These are phyloP conservation scores for Ambrosia artemisiifolia DNA, from an alignment of 129 eudicot species.

Conservation along the genomic window DNA sequence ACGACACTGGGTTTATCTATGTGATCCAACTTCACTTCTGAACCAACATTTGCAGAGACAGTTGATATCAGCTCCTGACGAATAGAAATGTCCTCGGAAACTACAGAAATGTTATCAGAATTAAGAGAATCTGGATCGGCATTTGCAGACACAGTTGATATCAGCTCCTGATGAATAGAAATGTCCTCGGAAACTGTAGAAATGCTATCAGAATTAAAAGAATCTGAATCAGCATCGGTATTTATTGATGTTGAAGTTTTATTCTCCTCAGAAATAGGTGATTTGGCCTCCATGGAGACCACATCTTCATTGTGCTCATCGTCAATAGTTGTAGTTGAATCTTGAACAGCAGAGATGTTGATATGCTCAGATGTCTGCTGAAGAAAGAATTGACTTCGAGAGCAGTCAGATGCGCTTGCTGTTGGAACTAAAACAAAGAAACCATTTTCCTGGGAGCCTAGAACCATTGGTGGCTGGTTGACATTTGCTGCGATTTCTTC, in stretches of 20 bases:
- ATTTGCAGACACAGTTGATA: conserved; percentile 8
- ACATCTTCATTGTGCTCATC: neutral
- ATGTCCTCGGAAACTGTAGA: conserved; percentile 3
- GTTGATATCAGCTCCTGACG: conserved; percentile 22
- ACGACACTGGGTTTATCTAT: conserved; percentile 14
- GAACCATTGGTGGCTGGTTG: conserved; percentile 4
- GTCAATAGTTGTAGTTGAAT: conserved; percentile 17
- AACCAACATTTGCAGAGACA: conserved; percentile 4
- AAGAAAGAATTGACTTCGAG: conserved; percentile 30
- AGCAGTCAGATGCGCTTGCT: conserved; percentile 21
- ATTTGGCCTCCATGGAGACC: conserved; percentile 14
- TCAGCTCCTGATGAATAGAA: conserved; percentile 20
- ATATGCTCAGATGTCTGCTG: conserved; percentile 25
- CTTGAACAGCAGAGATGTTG: conserved; percentile 17
- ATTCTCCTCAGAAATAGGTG: conserved; percentile 23
- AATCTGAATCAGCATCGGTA: conserved; percentile 21
- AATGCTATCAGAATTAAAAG: conserved; percentile 16
- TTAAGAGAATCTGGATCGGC: conserved; percentile 14
- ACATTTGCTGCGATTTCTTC: neutral
- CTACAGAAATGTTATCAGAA: conserved; percentile 12
- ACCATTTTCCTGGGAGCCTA: conserved; percentile 14
- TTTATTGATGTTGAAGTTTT: conserved; percentile 16
- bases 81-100: conserved; percentile 1
- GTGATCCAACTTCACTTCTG: conserved; percentile 18
- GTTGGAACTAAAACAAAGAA: conserved; percentile 16